A percentile compares a stretch with the other conserved stretches of the same genome.
These are phyloP conservation scores for Spinacia oleracea DNA, from an alignment of 179 eudicot genomes.

Conservation along the genomic window DNA sequence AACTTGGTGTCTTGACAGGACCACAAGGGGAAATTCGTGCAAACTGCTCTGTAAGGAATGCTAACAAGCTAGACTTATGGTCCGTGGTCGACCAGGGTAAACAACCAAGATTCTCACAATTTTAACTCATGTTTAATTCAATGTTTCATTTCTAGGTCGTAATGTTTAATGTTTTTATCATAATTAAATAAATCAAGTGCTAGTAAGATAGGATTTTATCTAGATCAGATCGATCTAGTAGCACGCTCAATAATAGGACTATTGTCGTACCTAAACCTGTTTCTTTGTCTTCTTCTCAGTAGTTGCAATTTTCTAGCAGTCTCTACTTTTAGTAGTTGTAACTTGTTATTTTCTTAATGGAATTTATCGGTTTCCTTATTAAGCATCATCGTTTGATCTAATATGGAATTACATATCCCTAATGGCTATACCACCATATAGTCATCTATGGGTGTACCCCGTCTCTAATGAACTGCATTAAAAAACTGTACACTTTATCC, in stretches of 20 bases:
- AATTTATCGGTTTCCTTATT: background rate
- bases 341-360: background rate
- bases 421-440: too few relatives aligned
- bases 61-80: constrained; percentile 1
- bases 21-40: constrained; percentile 46
- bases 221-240: background rate
- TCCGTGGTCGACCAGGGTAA: constrained; percentile 10
- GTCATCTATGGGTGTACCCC: too few relatives aligned
- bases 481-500: too few relatives aligned
- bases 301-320: too few relatives aligned
- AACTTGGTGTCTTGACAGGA: constrained; percentile 50
- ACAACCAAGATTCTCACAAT: background rate
- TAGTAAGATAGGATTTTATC: background rate
- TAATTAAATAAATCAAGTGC: too few relatives aligned
- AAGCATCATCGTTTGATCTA: background rate
- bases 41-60: constrained; percentile 35
- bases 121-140: background rate
- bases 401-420: too few relatives aligned
- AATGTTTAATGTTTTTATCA: too few relatives aligned
- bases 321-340: background rate
- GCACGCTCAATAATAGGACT: too few relatives aligned
- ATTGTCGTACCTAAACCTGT: background rate
- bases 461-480: too few relatives aligned
- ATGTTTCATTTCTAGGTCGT: background rate
- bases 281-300: background rate